Conservation (phyloP, 257 asterid genomes). For the Sherardia arvensis region DNA sequence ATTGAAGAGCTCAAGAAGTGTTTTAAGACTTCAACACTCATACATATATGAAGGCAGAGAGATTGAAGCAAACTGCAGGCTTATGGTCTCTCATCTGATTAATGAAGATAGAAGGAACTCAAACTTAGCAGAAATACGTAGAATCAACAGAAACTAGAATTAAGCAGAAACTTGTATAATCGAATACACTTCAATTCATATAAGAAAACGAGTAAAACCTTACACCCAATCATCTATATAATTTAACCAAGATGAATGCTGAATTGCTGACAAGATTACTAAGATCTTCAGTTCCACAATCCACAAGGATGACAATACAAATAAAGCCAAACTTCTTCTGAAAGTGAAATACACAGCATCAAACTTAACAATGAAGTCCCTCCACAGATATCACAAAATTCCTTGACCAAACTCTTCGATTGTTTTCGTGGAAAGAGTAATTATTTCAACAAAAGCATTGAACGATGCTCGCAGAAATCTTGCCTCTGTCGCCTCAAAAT, state of each 20-base stretch:
- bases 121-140: no score
- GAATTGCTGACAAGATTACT: background rate
- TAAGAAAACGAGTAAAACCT: background rate
- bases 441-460: conserved; percentile 73
- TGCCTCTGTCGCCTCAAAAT: conserved; percentile 79
- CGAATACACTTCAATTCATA: background rate
- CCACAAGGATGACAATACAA: background rate
- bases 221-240: background rate
- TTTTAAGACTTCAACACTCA: no score
- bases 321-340: background rate
- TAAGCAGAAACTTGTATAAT: background rate
- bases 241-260: background rate
- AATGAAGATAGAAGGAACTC: no score
- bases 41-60: no score
- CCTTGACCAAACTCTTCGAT: conserved; percentile 3
- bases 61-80: no score
- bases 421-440: conserved; percentile 57
- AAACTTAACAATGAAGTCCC: background rate
- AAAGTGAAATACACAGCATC: background rate
- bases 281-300: background rate
- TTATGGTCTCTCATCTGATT: no score
- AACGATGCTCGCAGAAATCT: conserved; percentile 84
- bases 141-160: background rate
- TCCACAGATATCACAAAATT: background rate
- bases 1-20: no score